A percentile compares a stretch with the other conserved stretches of the same genome.
These are phyloP conservation scores for Talaromyces wortmannii DNA, from an alignment of 495 filamentous ascomycete species.

Conservation along the genomic window DNA sequence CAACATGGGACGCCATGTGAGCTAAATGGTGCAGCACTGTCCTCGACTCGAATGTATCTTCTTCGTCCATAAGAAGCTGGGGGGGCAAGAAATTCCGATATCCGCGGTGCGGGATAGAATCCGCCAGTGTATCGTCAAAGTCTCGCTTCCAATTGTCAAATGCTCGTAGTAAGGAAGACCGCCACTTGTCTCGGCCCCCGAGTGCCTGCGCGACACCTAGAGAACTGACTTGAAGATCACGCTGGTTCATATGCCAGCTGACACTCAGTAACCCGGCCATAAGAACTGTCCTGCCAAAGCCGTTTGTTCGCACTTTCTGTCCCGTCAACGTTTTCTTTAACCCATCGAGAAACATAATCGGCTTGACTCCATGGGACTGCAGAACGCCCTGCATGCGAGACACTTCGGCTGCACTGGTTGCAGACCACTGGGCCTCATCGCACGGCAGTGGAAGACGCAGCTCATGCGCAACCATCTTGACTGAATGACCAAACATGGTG, in stretches of 20 bases:
- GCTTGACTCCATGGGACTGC: constrained; percentile 75
- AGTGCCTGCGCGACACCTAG: constrained; percentile 74
- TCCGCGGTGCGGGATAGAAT: constrained; percentile 25
- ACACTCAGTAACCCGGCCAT: constrained; percentile 94
- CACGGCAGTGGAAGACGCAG: constrained; percentile 89
- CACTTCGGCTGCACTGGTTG: constrained; percentile 82
- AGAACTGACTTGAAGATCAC: constrained; percentile 89
- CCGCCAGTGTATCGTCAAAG: constrained; percentile 75
- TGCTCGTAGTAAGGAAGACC: constrained; percentile 75
- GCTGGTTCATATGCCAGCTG: constrained; percentile 96
- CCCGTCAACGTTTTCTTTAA: constrained; percentile 85
- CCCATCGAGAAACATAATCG: constrained; percentile 83
- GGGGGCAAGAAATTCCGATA: constrained; percentile 14
- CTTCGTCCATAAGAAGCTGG: constrained; percentile 47
- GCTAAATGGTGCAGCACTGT: constrained; percentile 89
- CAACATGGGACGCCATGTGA: constrained; percentile 97
- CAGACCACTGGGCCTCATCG: constrained; percentile 91
- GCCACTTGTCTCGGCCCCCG: constrained; percentile 89
- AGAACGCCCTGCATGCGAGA: constrained; percentile 78
- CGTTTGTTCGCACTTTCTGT: constrained; percentile 83
- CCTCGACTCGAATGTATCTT: constrained; percentile 77
- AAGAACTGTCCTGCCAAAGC: constrained; percentile 89
- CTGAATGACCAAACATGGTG: constrained; percentile 97
- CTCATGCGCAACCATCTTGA: constrained; percentile 95
- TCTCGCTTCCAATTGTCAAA: constrained; percentile 95